phyloP scores from a whole-genome alignment of 495 filamentous ascomycete genomes.

The Tuber melanosporum region DNA sequence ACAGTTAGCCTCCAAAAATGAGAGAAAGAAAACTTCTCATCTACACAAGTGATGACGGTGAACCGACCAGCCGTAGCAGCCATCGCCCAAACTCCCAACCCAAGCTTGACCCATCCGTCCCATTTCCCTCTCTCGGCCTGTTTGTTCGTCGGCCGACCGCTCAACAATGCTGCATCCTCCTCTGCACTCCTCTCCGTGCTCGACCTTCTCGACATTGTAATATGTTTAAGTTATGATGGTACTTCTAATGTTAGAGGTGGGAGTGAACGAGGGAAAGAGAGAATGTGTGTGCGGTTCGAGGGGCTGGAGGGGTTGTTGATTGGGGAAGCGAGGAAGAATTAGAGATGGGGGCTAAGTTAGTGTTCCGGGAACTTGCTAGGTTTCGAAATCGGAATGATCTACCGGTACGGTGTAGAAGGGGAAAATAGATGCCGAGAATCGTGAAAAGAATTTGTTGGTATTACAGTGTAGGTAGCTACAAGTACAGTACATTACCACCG shows the following conservation, averaged over 20 bases:
- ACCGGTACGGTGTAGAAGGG: neutral
- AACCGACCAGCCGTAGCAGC: slow-evolving; percentile 63
- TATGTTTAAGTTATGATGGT: slow-evolving; percentile 20
- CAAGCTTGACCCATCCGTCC: slow-evolving; percentile 61
- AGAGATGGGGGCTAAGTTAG: neutral
- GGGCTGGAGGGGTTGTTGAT: neutral
- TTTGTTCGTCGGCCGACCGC: slow-evolving; percentile 49
- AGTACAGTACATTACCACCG: too few relatives aligned
- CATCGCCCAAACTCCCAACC: slow-evolving; percentile 78
- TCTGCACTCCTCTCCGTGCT: slow-evolving; percentile 39
- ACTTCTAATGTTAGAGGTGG: neutral
- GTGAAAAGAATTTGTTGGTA: too few relatives aligned
- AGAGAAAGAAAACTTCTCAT: slow-evolving; percentile 53
- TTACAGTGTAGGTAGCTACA: too few relatives aligned
- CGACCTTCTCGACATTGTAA: slow-evolving; percentile 19
- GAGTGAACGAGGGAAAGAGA: neutral
- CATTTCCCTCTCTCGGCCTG: slow-evolving; percentile 37
- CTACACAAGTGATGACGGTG: slow-evolving; percentile 53
- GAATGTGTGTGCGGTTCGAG: neutral
- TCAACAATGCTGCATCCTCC: slow-evolving; percentile 62
- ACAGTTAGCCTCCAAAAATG: slow-evolving; percentile 50
- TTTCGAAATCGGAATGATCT: too few relatives aligned
- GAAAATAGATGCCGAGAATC: too few relatives aligned
- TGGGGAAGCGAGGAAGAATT: neutral
- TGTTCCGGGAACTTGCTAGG: neutral